Base-by-base conservation (phyloP, 129 eudicot genomes). In the Lactuca saligna region DNA sequence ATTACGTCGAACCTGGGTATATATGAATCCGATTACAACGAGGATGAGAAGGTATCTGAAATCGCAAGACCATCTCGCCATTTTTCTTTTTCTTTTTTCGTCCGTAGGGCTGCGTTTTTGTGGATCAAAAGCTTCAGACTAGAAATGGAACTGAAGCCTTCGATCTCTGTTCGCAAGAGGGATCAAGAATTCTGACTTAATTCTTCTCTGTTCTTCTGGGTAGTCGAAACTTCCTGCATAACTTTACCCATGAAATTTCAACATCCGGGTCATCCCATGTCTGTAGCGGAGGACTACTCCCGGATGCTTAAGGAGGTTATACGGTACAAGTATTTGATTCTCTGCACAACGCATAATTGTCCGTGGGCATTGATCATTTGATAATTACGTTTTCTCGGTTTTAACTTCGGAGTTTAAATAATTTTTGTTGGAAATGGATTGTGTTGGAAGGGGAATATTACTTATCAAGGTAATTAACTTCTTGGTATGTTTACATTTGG, bases 21-120 rank as follows among this genome's bases (percentile, higher is more conserved):
- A 89, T 77, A 89, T 86, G 80, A 89, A 89, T 11, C 86, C 88
- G 38, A 78, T 57, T 35, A 77, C 88, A 25, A 87, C 93, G 50
- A 82, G 17, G 71, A 89, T 71, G 70, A 89, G 96, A 76, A 89
- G 85, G 66, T 73, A 89, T 11, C 90, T 83, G 80, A 74, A 83
- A 82, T 86, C 96, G 71, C 91, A 82, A 3, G 70, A 69, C 77
- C 76, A 72, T 76, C 65, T 76, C 61, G 57, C 70, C 87, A 82
- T 85, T 32, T 68, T 61, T 51, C 14, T 59, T 78, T 3, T 11
- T 78, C 1, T 11, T 51, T 49, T 38, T 51, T 9, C 53, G 20
- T 15, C 57, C 2, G 57, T 53, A 53, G 57, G 57, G 57, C 44
- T 35, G 11, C 5, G 25, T 2, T 55, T 54, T 54, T 31, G 29